A percentile compares a stretch with the other conserved stretches of the same genome.
phyloP scores from a whole-genome alignment of 1,284 basidiomycete genomes.

The Somion occarium region DNA sequence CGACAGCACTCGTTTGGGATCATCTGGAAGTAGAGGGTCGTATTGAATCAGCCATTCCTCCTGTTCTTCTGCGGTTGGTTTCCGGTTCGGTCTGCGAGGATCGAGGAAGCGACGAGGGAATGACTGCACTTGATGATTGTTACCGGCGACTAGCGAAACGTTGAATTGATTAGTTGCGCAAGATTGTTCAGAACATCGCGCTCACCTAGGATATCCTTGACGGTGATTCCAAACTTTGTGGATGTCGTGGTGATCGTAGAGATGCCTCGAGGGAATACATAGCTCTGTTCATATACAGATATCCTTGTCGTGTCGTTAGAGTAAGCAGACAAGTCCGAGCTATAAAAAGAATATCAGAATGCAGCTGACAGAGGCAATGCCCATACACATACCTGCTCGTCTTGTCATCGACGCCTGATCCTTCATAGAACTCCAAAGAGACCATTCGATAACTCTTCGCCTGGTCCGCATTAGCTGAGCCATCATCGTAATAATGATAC shows the following conservation, averaged over 20 bases:
- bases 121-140: constrained; percentile 69
- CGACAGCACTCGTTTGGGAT: constrained; percentile 73
- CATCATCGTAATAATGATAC: constrained; percentile 74
- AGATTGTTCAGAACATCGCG: background rate
- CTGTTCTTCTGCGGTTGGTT: constrained; percentile 68
- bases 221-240: constrained; percentile 85
- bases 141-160: constrained; percentile 61
- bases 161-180: background rate
- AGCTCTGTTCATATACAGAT: constrained; percentile 66
- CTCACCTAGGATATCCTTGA: constrained; percentile 82
- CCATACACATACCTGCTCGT: constrained; percentile 54
- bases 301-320: constrained; percentile 48
- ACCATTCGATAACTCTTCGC: constrained; percentile 71
- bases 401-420: constrained; percentile 57
- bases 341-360: constrained; percentile 27
- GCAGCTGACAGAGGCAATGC: background rate
- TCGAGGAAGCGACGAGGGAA: constrained; percentile 78
- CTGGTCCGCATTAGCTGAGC: constrained; percentile 40
- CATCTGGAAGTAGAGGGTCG: constrained; percentile 72
- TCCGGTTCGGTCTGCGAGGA: constrained; percentile 78
- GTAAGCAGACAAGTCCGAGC: constrained; percentile 72
- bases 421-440: constrained; percentile 87
- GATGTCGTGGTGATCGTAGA: constrained; percentile 70
- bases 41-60: constrained; percentile 89
- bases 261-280: constrained; percentile 65